Conservation (phyloP, 768 basidiomycete genomes). For the Lactarius sanguifluus region DNA sequence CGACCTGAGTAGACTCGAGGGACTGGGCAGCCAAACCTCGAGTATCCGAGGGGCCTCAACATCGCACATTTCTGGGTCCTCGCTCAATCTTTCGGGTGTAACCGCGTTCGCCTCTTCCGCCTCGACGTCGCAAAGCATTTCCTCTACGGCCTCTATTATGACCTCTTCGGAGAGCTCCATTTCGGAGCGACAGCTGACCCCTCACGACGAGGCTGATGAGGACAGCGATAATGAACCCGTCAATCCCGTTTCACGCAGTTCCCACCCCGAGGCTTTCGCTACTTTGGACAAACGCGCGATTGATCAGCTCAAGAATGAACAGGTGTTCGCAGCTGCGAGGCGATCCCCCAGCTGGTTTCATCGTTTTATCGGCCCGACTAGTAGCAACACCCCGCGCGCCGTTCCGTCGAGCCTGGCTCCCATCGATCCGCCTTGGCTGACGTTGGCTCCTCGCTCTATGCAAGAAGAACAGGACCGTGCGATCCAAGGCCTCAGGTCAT, state of each 20-base stretch:
- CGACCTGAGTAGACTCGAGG: slow-evolving; percentile 20
- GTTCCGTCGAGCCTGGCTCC: slow-evolving; percentile 35
- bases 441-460: slow-evolving; percentile 59
- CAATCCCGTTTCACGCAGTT: slow-evolving; percentile 34
- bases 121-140: not conserved
- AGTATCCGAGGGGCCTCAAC: not conserved
- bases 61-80: not conserved
- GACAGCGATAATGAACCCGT: slow-evolving; percentile 31
- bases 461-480: slow-evolving; percentile 69
- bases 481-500: slow-evolving; percentile 67
- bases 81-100: not conserved
- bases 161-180: not conserved
- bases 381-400: slow-evolving; percentile 27
- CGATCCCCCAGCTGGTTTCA: slow-evolving; percentile 21
- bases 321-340: slow-evolving; percentile 11
- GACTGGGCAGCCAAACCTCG: slow-evolving; percentile 13
- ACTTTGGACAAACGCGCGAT: slow-evolving; percentile 34
- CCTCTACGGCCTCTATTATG: not conserved
- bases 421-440: slow-evolving; percentile 59
- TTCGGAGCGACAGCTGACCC: slow-evolving; percentile 16
- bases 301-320: slow-evolving; percentile 32
- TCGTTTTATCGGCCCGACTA: slow-evolving; percentile 25
- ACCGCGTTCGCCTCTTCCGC: not conserved
- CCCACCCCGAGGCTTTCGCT: slow-evolving; percentile 40
- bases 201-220: slow-evolving; percentile 21